Conservation (phyloP, 306 rosid genomes). For the Quercus rubra region DNA sequence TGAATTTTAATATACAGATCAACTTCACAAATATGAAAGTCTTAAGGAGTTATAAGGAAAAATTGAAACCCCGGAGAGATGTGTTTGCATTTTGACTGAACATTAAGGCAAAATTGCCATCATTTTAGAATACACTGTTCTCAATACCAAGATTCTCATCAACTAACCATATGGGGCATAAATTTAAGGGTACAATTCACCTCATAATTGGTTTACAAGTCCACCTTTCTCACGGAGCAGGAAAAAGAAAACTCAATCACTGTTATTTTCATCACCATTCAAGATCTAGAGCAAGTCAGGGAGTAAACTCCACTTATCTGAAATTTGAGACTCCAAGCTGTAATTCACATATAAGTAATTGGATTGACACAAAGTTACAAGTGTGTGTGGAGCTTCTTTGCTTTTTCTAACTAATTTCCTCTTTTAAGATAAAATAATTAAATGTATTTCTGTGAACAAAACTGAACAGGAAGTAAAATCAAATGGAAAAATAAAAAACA, state of each 20-base stretch:
- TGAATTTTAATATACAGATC: no score
- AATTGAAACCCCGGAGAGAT: no score
- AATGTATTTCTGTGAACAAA: not conserved
- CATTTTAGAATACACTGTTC: not conserved
- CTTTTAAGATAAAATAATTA: not conserved
- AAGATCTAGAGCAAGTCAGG: not conserved
- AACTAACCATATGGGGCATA: not conserved
- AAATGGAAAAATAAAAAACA: not conserved
- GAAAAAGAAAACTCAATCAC: not conserved
- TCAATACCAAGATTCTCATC: not conserved
- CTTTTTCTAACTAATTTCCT: not conserved
- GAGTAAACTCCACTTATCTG: not conserved
- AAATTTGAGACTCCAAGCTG: not conserved
- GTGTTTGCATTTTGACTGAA: not conserved
- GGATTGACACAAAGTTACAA: not conserved
- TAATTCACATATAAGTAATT: not conserved
- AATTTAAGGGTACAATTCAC: not conserved
- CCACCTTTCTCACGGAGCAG: not conserved
- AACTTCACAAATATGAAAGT: no score
- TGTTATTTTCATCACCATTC: not conserved
- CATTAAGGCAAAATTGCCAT: not conserved
- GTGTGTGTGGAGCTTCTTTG: no score
- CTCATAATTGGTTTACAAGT: not conserved
- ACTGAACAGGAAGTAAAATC: not conserved
- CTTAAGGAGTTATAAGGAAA: no score